A percentile compares a stretch with the other conserved stretches of the same genome.
Conservation (phyloP, 1,139 yeast species). For the Pichia terricola region DNA sequence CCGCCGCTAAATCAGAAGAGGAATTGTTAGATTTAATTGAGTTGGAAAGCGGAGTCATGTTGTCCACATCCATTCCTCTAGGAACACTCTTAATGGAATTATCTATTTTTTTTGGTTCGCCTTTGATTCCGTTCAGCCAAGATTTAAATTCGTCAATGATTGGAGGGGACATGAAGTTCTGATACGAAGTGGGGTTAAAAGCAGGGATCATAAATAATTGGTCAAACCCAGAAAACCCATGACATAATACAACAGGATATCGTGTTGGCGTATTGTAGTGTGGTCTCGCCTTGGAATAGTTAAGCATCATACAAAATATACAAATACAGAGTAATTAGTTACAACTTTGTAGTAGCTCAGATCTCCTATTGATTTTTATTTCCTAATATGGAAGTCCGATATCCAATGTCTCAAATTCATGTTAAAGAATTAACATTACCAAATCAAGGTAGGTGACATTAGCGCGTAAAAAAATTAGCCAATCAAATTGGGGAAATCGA, state of each 20-base stretch:
- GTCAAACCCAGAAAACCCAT: conserved; percentile 20
- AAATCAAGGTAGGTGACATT: too few relatives aligned
- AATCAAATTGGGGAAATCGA: neutral
- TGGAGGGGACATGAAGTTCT: conserved; percentile 1
- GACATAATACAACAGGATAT: conserved; percentile 18
- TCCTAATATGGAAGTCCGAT: too few relatives aligned
- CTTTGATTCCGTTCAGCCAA: neutral
- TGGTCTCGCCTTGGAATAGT: too few relatives aligned
- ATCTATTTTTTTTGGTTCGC: neutral
- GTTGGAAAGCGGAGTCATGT: conserved; percentile 8
- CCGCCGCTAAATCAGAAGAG: conserved; percentile 8
- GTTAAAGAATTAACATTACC: too few relatives aligned
- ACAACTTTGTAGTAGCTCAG: neutral
- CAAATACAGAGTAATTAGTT: neutral
- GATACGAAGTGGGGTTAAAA: neutral
- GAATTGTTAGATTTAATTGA: neutral
- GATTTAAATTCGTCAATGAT: conserved; percentile 5
- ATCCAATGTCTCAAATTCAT: too few relatives aligned
- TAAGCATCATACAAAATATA: too few relatives aligned
- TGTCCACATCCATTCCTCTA: conserved; percentile 7
- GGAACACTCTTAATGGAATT: neutral
- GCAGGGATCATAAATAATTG: conserved; percentile 11
- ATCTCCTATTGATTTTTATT: too few relatives aligned
- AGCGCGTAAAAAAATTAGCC: neutral
- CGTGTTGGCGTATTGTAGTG: too few relatives aligned